Evolutionary conservation across 805 yeast species (phyloP), one percentile per base, ranked within the genome.

Genomic region (Scheffersomyces spartinae): DNA sequence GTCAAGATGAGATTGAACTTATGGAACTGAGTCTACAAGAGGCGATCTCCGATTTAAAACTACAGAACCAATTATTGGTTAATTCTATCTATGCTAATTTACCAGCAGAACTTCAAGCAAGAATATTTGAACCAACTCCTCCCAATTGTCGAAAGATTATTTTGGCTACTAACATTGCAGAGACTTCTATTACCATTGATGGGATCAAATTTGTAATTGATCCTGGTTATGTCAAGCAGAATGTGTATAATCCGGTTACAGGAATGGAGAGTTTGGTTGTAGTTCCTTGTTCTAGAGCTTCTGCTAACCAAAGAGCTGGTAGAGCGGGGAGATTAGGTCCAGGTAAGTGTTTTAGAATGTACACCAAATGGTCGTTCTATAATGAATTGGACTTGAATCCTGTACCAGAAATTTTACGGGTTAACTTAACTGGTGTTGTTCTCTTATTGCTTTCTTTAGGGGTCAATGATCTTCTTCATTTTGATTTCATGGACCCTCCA

Each of bases 401-500:
- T 1, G 74, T 81, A 0, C 97, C 99, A 0, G 98, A 91, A 40
- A 88, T 91, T n/a, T 56, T 85, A 29, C 56, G 98, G 28, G 81
- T 80, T 13, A 86, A 88, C 40, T 51, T 91, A 20, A 64, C 86
- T 0, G 65, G 80, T 26, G 82, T 85, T 2, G 78, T 88, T 3
- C 55, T 91, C 17, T 53, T 84, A 32, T 55, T 91, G 26, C 60
- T 86, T 28, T 81, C 94, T 0, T 58, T 91, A 44, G 97, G 97
- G 0, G 74, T 91, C 19, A 73, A 74, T 15, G 94, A 91, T 43
- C 49, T 91, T 31, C 48, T 86, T 15, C 68, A 71, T 28, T 86
- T 91, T 46, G 95, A 88, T 27, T 84, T 91, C 40, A 68, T 91
- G 74, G 98, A 91, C 43, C 72, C 83, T 6, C 99, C 99, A 1